Conservation (phyloP, 768 basidiomycete species). For the Tricholoma terreum region DNA sequence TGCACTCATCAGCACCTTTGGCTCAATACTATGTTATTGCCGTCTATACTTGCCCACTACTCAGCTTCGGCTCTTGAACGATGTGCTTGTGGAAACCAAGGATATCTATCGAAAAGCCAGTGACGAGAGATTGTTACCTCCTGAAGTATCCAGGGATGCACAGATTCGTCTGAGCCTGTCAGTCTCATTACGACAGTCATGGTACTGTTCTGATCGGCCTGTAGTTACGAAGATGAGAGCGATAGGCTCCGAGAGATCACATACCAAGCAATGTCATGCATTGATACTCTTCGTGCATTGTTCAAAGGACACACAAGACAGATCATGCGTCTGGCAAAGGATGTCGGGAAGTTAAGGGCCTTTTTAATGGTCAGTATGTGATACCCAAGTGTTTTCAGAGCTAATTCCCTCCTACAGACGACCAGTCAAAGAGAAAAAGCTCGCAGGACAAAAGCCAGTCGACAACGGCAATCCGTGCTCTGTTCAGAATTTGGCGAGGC, state of each 20-base stretch:
- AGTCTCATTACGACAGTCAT: background rate
- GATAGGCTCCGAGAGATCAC: background rate
- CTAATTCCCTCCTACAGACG: background rate
- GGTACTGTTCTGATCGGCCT: background rate
- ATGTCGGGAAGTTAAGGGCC: background rate
- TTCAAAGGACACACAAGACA: background rate
- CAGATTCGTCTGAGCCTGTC: background rate
- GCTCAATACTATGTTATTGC: background rate
- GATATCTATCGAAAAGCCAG: background rate
- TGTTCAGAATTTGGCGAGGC: background rate
- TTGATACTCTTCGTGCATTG: background rate
- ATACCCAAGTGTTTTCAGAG: background rate
- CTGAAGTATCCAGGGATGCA: background rate
- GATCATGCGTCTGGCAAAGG: background rate
- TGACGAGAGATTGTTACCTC: background rate
- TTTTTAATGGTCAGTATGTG: background rate
- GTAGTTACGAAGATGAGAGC: background rate
- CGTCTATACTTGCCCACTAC: background rate
- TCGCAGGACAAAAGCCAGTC: background rate
- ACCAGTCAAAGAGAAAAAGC: background rate
- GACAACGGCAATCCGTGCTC: background rate
- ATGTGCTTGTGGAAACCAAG: slow-evolving; percentile 3
- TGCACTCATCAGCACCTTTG: slow-evolving; percentile 1
- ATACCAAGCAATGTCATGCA: background rate
- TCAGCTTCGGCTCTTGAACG: slow-evolving; percentile 2